Percentiles rank a stretch among this genome's conserved stretches.
phyloP scores from a whole-genome alignment of 179 eudicot genomes.

The Monotropa hypopitys region DNA sequence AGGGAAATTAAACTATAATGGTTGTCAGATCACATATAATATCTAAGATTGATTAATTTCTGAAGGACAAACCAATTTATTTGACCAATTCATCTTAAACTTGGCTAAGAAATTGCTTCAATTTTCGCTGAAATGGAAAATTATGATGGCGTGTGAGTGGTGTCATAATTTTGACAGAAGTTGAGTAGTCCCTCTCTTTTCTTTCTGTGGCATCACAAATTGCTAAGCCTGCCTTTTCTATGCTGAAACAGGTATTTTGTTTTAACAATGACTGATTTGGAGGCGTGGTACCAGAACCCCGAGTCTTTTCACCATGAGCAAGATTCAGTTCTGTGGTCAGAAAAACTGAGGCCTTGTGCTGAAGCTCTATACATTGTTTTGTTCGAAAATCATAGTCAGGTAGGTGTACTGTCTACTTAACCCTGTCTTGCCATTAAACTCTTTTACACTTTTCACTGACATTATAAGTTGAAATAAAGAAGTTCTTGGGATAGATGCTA shows the following conservation, averaged over 20 bases:
- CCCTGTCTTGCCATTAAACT: background rate
- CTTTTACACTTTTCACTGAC: background rate
- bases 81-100: background rate
- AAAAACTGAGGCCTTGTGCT: conserved; percentile 95
- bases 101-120: background rate
- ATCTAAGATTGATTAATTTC: background rate
- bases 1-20: background rate
- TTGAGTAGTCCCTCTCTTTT: background rate
- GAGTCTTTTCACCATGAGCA: conserved; percentile 95
- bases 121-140: background rate
- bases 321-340: conserved; percentile 93
- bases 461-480: background rate
- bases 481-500: background rate
- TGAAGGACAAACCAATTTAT: background rate
- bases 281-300: conserved; percentile 82
- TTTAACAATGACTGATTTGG: conserved; percentile 77
- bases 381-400: conserved; percentile 91
- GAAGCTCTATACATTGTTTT: conserved; percentile 90
- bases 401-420: conserved; percentile 26
- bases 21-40: background rate
- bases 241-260: conserved; percentile 69
- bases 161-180: background rate
- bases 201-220: conserved; percentile 8
- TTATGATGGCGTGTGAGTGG: background rate
- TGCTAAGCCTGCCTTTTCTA: conserved; percentile 20